Evolutionary conservation across 1,284 basidiomycete genomes (phyloP), one percentile per base, ranked within the genome.

Genomic region (Albatrellus sp.): DNA sequence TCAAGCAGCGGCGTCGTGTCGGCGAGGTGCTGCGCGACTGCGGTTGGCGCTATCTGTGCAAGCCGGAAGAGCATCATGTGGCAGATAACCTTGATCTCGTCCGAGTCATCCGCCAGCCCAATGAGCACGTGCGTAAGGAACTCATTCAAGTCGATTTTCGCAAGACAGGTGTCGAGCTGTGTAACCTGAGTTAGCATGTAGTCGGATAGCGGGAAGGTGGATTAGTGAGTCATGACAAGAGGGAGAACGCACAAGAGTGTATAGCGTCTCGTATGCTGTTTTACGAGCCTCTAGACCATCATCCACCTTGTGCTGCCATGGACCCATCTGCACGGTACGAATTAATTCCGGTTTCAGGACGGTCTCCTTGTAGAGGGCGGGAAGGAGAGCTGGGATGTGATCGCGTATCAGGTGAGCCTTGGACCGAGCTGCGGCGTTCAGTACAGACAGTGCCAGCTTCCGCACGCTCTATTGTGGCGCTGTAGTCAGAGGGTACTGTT

Each of bases 221-320:
- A 46, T n/a, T n/a, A n/a, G n/a, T n/a, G n/a, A n/a, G 11, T 40
- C n/a, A 16, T 37, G 12, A 24, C 40, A 14, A 5, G 19, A 28
- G 34, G 8, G 40, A 2, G 37, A 13, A 64, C 81, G 54, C 52
- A 90, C 88, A 50, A 98, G 65, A 13, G 93, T 97, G 60, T 94
- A 94, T 72, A 98, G 89, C 4, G 93, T 94, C 64, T 98, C 94
- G 63, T 90, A 98, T 2, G 94, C 94, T 0, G 90, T 93, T 71
- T 94, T 92, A 45, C 90, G 80, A n/a, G 90, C 77, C 52, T 96
- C 91, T 9, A 96, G 69, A 42, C 92, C 91, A 53, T 94, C 90
- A 55, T 96, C 91, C 31, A 91, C 87, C 58, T 86, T 90, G 62
- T 94, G 90, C 44, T 87, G 92, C 84, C 92, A 99, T 0, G 96